Evolutionary conservation across 176 grass and related monocot genomes (phyloP).

Genomic region (Ampelocalamus luodianensis): DNA sequence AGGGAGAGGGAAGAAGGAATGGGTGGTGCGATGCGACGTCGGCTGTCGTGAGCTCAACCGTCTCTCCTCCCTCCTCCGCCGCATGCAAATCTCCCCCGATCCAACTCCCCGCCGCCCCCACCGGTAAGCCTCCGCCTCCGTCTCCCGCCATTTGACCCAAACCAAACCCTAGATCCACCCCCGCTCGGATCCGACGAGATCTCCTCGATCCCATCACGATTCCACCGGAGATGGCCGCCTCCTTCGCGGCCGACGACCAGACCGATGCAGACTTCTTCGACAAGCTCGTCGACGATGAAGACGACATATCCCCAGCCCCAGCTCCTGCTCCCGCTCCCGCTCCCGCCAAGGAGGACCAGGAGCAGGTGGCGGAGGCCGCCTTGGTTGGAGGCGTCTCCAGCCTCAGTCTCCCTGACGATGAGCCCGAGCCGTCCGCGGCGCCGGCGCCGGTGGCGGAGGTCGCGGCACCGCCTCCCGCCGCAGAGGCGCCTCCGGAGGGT

Average conservation of each 20-base stretch:
- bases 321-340: constrained; percentile 8
- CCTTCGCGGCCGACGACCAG: constrained; percentile 65
- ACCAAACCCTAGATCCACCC: constrained; percentile 55
- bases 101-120: constrained; percentile 7
- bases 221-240: constrained; percentile 45
- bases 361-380: constrained; percentile 35
- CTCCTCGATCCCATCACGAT: constrained; percentile 9
- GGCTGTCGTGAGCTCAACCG: constrained; percentile 41
- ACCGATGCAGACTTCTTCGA: constrained; percentile 95
- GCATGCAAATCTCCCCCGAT: background rate
- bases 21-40: constrained; percentile 45
- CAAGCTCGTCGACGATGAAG: constrained; percentile 77
- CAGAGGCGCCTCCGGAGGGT: constrained; percentile 29
- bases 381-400: constrained; percentile 21
- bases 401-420: constrained; percentile 44
- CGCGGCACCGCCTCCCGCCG: constrained; percentile 10
- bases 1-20: background rate
- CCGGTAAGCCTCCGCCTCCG: constrained; percentile 14
- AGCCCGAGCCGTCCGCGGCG: constrained; percentile 23
- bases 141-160: background rate
- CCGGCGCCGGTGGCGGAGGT: constrained; percentile 18
- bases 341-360: background rate
- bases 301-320: constrained; percentile 7
- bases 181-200: constrained; percentile 34
- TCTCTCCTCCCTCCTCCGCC: background rate